A percentile compares a stretch with the other conserved stretches of the same genome.
Evolutionary conservation across 768 basidiomycete genomes (phyloP).

Genomic region (Hericium rajendrae): DNA sequence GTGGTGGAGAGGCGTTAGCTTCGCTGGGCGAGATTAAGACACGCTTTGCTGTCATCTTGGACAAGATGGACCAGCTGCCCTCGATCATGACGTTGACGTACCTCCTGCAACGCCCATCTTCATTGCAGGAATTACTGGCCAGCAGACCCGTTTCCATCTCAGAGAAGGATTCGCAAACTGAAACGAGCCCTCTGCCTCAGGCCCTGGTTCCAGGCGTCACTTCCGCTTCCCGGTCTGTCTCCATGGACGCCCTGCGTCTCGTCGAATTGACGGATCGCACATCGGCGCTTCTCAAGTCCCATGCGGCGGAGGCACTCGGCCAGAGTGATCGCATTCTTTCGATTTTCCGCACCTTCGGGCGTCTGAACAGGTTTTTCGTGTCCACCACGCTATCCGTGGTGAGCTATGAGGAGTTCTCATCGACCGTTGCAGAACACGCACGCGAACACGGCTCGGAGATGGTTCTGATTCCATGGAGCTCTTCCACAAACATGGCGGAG

Average conservation of each 20-base stretch:
- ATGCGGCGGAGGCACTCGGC: constrained; percentile 62
- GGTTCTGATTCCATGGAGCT: constrained; percentile 79
- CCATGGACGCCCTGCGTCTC: constrained; percentile 73
- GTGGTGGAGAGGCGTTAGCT: constrained; percentile 6
- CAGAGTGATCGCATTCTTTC: constrained; percentile 63
- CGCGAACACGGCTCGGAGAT: constrained; percentile 52
- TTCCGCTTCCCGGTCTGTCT: constrained; percentile 24
- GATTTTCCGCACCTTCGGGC: constrained; percentile 70
- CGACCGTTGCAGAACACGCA: constrained; percentile 53
- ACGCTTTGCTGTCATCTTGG: constrained; percentile 65
- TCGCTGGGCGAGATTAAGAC: constrained; percentile 36
- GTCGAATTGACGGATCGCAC: constrained; percentile 86
- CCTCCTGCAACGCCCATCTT: constrained; percentile 42
- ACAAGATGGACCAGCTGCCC: constrained; percentile 73
- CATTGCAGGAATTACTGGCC: neutral
- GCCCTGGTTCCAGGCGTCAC: neutral
- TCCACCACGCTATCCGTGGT: constrained; percentile 69
- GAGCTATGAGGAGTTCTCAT: constrained; percentile 61
- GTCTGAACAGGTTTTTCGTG: constrained; percentile 57
- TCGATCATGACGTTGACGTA: constrained; percentile 76
- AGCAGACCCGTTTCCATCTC: neutral
- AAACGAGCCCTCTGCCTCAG: neutral
- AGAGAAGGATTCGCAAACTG: neutral
- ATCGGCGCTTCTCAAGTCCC: constrained; percentile 76
- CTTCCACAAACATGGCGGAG: constrained; percentile 19